Evolutionary conservation across 257 asterid genomes (phyloP), one percentile per base, ranked within the genome.

Genomic region (Lycium barbarum): DNA sequence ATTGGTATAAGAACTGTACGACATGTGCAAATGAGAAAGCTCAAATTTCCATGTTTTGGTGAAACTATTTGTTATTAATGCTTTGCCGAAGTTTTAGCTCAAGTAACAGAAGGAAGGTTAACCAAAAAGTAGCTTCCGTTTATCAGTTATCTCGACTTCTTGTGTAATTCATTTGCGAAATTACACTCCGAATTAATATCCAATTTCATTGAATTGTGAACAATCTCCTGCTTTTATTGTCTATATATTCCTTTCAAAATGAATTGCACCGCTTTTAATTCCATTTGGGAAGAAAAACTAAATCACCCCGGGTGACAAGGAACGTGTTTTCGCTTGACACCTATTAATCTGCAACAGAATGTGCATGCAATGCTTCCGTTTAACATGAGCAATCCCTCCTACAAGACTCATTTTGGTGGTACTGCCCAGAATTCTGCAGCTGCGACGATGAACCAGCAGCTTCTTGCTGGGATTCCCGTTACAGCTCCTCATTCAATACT

Each of bases 391-490:
- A 86, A 83, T 79, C 83, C 81, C 85, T 87, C 88, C 86, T 80
- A 85, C 80, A 79, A 86, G 83, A 72, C 88, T 88, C 87, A 85
- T 85, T 85, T 86, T 80, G 47, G 84, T 87, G 84, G 84, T 87
- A 59, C 84, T 86, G 87, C 81, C 71, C 87, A 86, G 90, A 90
- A 84, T 73, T 87, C 84, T 70, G 78, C 83, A 63, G 87, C 87
- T 62, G 85, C 88, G 62, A 78, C 82, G 17, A 76, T 84, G 88
- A 93, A 87, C 87, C 90, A 89, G 54, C 93, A 86, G 65, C 83
- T 85, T 79, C 90, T 89, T 83, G 90, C 96, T 61, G 93, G 90
- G 66, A 87, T 86, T 88, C 88, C 93, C 81, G 84, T 85, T 45
- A 72, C 91, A n/a, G 84, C 86, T 84, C 83, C 91, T 54, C 87